phyloP scores from a whole-genome alignment of 1,139 yeast species.

The Meyerozyma athensensis region DNA sequence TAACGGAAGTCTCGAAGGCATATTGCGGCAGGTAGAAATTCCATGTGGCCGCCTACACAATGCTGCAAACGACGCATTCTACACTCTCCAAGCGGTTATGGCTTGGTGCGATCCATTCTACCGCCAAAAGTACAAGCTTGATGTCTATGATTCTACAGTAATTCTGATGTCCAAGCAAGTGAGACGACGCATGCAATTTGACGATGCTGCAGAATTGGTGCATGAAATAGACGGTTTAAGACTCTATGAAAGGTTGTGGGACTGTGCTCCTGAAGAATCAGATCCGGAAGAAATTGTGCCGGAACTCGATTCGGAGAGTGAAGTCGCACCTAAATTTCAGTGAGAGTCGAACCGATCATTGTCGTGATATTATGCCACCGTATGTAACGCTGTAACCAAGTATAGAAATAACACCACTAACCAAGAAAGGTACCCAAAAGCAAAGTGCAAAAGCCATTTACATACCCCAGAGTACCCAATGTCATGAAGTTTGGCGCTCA shows the following conservation, averaged over 20 bases:
- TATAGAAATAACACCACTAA: neutral
- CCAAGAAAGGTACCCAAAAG: neutral
- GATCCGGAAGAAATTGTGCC: neutral
- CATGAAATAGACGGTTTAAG: neutral
- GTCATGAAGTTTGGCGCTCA: constrained; percentile 73
- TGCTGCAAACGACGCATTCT: constrained; percentile 26
- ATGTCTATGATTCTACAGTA: constrained; percentile 6
- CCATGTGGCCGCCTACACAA: constrained; percentile 23
- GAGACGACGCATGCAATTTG: neutral
- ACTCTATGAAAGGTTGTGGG: neutral
- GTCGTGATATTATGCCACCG: neutral
- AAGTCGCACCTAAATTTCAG: too few species aligned
- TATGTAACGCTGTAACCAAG: neutral
- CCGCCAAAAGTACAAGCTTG: constrained; percentile 14
- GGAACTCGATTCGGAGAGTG: too few species aligned
- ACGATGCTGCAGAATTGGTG: constrained; percentile 1
- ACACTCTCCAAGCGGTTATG: constrained; percentile 22
- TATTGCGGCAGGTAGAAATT: constrained; percentile 16
- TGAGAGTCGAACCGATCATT: too few species aligned
- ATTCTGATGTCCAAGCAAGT: neutral
- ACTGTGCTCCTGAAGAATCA: neutral
- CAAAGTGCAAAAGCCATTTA: neutral
- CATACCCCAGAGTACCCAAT: neutral
- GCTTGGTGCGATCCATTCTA: constrained; percentile 20
- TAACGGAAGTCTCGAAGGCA: constrained; percentile 19